phyloP scores from a whole-genome alignment of 148 eudicot species.

The Suaeda aralocaspica region DNA sequence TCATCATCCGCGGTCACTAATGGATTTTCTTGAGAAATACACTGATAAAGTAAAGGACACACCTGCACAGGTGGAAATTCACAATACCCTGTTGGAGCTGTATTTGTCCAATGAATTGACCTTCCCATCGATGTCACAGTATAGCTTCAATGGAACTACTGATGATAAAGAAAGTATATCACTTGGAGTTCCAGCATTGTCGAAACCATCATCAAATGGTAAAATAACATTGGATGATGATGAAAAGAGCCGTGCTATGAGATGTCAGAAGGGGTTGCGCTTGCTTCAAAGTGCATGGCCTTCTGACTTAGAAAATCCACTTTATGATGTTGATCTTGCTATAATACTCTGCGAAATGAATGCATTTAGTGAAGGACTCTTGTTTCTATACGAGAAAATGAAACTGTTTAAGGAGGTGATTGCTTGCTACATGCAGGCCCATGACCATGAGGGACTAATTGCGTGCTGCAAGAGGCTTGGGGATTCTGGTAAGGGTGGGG shows the following conservation, averaged over 20 bases:
- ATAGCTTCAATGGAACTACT: conserved; percentile 34
- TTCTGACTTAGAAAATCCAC: conserved; percentile 69
- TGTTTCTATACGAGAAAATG: conserved; percentile 90
- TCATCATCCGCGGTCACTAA: conserved; percentile 77
- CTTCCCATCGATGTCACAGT: conserved; percentile 67
- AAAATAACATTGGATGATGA: conserved; percentile 30
- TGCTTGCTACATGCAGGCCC: conserved; percentile 94
- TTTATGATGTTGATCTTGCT: conserved; percentile 90
- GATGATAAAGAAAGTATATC: conserved; percentile 23
- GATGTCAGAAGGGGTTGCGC: conserved; percentile 66
- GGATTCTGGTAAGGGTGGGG: conserved; percentile 92
- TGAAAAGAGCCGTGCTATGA: conserved; percentile 51
- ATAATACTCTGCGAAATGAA: conserved; percentile 94
- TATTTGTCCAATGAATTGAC: conserved; percentile 77
- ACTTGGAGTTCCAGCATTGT: conserved; percentile 19
- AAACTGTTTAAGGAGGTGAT: conserved; percentile 93
- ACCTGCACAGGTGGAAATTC: conserved; percentile 92
- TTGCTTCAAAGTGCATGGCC: conserved; percentile 94
- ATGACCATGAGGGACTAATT: conserved; percentile 92
- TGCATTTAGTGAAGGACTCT: conserved; percentile 65
- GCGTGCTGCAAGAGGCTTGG: conserved; percentile 98
- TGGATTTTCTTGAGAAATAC: conserved; percentile 90
- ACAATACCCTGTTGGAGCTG: conserved; percentile 83
- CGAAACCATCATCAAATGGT: conserved; percentile 50
- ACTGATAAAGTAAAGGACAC: conserved; percentile 88